These are phyloP conservation scores for Ilex asprella DNA, from an alignment of 257 asterid species.

Conservation along the genomic window DNA sequence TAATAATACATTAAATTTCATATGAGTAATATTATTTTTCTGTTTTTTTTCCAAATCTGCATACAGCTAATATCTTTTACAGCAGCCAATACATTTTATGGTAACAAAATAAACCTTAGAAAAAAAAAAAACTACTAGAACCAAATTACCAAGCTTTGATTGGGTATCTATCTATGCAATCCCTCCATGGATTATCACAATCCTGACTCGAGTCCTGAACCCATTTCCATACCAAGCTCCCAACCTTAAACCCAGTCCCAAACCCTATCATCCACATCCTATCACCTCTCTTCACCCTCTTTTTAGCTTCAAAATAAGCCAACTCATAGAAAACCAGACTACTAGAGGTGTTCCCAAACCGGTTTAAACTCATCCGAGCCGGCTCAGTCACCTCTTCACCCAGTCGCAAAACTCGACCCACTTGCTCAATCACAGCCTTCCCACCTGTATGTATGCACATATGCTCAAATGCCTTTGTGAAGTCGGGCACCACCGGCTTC, in stretches of 20 bases:
- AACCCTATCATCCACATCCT: slow-evolving; percentile 74
- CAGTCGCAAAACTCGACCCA: slow-evolving; percentile 35
- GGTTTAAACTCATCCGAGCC: slow-evolving; percentile 50
- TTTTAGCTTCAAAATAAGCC: slow-evolving; percentile 70
- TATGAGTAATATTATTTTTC: no score
- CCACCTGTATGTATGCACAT: slow-evolving; percentile 66
- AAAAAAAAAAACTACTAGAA: background rate
- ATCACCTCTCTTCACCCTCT: slow-evolving; percentile 50
- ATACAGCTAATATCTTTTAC: no score
- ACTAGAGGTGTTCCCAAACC: slow-evolving; percentile 71
- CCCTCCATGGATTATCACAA: slow-evolving; percentile 62
- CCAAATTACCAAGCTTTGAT: slow-evolving; percentile 23
- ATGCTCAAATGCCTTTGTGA: slow-evolving; percentile 51
- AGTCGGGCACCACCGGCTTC: slow-evolving; percentile 40
- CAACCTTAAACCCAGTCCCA: slow-evolving; percentile 67
- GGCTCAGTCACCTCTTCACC: slow-evolving; percentile 42
- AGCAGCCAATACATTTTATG: no score
- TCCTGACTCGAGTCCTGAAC: slow-evolving; percentile 40
- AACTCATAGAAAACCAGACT: slow-evolving; percentile 61
- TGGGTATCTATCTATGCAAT: slow-evolving; percentile 48
- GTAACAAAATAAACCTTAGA: no score
- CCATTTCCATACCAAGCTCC: slow-evolving; percentile 60
- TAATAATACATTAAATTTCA: no score
- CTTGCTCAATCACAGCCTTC: slow-evolving; percentile 52
- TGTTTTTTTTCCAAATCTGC: no score